A percentile compares a stretch with the other conserved stretches of the same genome.
These are phyloP conservation scores for Annulohypoxylon truncatum DNA, from an alignment of 2,329 filamentous ascomycete genomes.

Conservation along the genomic window DNA sequence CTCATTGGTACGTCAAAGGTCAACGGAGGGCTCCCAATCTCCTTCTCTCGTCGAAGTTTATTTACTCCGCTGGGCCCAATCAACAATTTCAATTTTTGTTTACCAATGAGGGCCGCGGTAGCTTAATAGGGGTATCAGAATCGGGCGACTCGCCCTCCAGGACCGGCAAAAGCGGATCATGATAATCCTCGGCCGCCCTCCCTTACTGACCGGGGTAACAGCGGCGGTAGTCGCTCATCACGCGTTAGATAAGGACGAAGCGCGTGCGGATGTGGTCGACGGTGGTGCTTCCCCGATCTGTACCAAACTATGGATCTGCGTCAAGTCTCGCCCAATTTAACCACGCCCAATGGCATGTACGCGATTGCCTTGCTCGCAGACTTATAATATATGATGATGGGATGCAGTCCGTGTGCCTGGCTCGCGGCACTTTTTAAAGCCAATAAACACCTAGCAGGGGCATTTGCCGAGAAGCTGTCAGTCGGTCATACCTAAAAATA, in stretches of 20 bases:
- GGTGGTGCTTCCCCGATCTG: constrained; percentile 1
- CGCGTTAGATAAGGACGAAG: constrained; percentile 7
- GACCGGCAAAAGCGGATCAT: constrained; percentile 1
- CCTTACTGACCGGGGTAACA: constrained; percentile 1
- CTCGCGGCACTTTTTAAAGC: constrained; percentile 25
- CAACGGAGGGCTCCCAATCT: background rate
- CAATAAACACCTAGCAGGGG: constrained; percentile 18
- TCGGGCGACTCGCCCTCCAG: constrained; percentile 4
- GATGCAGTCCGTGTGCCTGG: constrained; percentile 15
- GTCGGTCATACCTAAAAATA: constrained; percentile 17
- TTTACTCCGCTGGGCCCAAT: background rate
- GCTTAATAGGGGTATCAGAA: background rate
- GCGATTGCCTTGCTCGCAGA: constrained; percentile 8
- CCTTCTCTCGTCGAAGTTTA: background rate
- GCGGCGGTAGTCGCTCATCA: constrained; percentile 14
- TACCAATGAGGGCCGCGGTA: constrained; percentile 1
- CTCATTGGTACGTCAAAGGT: background rate
- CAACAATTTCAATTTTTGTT: constrained; percentile 7
- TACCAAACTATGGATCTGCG: constrained; percentile 1
- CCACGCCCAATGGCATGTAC: constrained; percentile 22
- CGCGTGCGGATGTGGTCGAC: constrained; percentile 1
- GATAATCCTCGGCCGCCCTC: background rate
- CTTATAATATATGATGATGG: constrained; percentile 18
- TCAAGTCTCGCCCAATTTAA: constrained; percentile 22
- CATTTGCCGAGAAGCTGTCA: constrained; percentile 30